Evolutionary conservation across 2,329 filamentous ascomycete genomes (phyloP), one percentile per base, ranked within the genome.

Genomic region (Penicillium concentricum): DNA sequence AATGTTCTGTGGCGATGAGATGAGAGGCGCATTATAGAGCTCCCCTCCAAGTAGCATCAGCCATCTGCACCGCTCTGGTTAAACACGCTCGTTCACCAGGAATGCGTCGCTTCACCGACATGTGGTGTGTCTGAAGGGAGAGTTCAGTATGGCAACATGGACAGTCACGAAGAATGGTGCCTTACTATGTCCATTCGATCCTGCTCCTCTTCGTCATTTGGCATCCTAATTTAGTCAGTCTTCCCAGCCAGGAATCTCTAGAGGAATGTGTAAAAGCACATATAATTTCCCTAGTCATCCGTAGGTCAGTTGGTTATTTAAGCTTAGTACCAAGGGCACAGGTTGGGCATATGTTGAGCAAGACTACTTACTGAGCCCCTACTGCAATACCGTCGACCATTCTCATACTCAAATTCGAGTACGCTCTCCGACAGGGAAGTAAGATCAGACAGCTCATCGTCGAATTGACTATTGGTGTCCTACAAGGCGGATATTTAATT

Each of bases 331-430:
- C n/a, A 54, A 38, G 13, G 8, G 7, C 9, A 41, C 9, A 42
- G n/a, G 18, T 20, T 30, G 28, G 28, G n/a, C n/a, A n/a, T n/a
- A n/a, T n/a, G 48, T 15, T n/a, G 9, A 5, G 22, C 15, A 43
- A 26, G 30, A 49, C 20, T 64, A 70, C 43, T 61, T 57, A 50
- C 69, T 16, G 64, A 60, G 7, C 62, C 61, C 54, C 62, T 69
- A 34, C 62, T 67, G 60, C 72, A 70, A 55, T 74, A 75, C 13
- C 72, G 68, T n/a, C 72, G 70, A n/a, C 73, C 73, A 61, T 74
- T 72, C 53, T 74, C 73, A 56, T 71, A 75, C 41, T 72, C 62
- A 63, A 72, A 76, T 41, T 74, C 59, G 8, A 70, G 54, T 9
- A 74, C 61, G 42, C 70, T 73, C 2, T 58, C 61, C 5, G 63